These are phyloP conservation scores for Mrakia blollopis DNA, from an alignment of 768 basidiomycete species.

Conservation along the genomic window DNA sequence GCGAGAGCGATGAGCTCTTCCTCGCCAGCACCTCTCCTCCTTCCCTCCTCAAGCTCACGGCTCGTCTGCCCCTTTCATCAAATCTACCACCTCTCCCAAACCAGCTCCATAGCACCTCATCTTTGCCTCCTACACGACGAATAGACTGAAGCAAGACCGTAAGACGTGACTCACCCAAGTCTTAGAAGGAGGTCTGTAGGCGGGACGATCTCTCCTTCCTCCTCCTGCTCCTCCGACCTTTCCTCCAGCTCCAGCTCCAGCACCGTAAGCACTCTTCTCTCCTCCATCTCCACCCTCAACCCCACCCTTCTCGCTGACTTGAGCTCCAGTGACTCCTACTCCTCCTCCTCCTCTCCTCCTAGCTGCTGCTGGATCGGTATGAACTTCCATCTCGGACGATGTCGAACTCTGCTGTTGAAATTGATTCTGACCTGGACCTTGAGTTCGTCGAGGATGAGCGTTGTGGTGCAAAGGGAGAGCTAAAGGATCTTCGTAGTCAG, in stretches of 20 bases:
- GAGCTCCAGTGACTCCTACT: not conserved
- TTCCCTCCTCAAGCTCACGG: not conserved
- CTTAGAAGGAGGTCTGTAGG: constrained; percentile 27
- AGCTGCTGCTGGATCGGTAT: not conserved
- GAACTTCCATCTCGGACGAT: not conserved
- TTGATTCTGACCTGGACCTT: not conserved
- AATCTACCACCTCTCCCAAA: not conserved
- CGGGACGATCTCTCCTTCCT: constrained; percentile 23
- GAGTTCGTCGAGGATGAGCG: not conserved
- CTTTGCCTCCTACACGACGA: not conserved
- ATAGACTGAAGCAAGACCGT: not conserved
- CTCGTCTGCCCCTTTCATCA: not conserved
- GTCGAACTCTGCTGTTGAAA: not conserved
- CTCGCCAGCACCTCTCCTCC: not conserved
- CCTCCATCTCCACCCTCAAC: not conserved
- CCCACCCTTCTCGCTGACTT: constrained; percentile 12
- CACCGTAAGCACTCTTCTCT: not conserved
- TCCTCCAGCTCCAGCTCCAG: not conserved
- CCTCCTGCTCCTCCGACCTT: not conserved
- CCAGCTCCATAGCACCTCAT: not conserved
- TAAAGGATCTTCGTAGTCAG: constrained; percentile 22
- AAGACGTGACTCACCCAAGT: constrained; percentile 23
- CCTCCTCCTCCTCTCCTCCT: not conserved
- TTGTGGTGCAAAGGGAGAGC: constrained; percentile 16
- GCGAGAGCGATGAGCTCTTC: not conserved